Conservation (phyloP, 257 asterid genomes). For the Nicotiana otophora region DNA sequence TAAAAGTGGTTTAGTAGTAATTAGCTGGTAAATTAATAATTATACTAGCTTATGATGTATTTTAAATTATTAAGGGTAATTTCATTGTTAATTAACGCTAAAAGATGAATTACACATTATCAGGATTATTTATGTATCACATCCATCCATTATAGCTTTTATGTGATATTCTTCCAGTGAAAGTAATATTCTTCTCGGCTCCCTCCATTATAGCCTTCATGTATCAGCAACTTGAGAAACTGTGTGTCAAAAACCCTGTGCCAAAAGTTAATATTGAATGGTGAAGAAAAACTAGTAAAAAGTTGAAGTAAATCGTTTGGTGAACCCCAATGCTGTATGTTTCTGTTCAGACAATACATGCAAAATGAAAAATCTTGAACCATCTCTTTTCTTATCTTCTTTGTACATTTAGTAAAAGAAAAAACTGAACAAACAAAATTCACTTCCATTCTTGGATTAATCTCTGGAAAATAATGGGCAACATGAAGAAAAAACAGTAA, state of each 20-base stretch:
- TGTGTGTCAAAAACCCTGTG: neutral
- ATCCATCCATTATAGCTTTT: too few species aligned
- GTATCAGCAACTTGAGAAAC: neutral
- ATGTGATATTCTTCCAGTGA: too few species aligned
- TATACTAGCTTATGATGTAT: too few species aligned
- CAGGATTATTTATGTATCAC: too few species aligned
- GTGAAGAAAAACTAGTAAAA: neutral
- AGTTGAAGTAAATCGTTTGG: neutral
- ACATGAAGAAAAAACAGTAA: constrained; percentile 1
- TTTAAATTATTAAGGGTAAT: too few species aligned
- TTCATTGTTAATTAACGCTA: too few species aligned
- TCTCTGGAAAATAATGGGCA: constrained; percentile 11
- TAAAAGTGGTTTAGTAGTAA: too few species aligned
- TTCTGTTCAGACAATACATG: neutral
- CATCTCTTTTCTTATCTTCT: neutral
- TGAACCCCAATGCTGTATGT: neutral
- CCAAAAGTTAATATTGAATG: neutral
- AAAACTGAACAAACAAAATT: neutral
- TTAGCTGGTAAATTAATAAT: too few species aligned
- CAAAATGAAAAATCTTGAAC: neutral
- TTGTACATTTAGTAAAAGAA: neutral
- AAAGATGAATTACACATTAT: too few species aligned
- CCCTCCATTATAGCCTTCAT: neutral
- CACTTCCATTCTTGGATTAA: neutral
- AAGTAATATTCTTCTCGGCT: neutral